These are phyloP conservation scores for Lodderomyces metapsilosis DNA, from an alignment of 1,139 yeast genomes.

Conservation along the genomic window DNA sequence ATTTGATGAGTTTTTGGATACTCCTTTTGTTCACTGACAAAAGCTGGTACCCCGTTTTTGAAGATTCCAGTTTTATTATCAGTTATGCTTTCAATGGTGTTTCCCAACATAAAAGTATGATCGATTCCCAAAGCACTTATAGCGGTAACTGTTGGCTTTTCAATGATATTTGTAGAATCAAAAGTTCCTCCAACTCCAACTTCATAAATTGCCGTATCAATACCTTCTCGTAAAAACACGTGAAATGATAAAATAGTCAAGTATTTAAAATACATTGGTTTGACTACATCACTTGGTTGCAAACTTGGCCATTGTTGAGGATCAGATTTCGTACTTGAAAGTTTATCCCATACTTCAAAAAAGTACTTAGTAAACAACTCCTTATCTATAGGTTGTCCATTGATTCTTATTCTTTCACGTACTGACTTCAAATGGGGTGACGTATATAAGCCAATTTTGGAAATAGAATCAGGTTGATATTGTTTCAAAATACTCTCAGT, in stretches of 20 bases:
- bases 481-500: conserved; percentile 76
- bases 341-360: conserved; percentile 88
- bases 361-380: conserved; percentile 81
- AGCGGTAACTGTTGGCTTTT: conserved; percentile 80
- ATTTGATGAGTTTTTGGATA: conserved; percentile 52
- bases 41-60: conserved; percentile 66
- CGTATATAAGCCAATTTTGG: conserved; percentile 83
- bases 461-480: conserved; percentile 39
- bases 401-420: conserved; percentile 84
- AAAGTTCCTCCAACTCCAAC: conserved; percentile 98
- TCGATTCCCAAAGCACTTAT: conserved; percentile 88
- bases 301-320: conserved; percentile 65
- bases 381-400: conserved; percentile 83
- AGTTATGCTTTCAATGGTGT: conserved; percentile 85
- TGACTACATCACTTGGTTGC: conserved; percentile 58
- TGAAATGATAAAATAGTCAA: conserved; percentile 89
- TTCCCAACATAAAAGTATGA: conserved; percentile 86
- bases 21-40: conserved; percentile 58
- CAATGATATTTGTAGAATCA: conserved; percentile 89
- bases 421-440: conserved; percentile 95
- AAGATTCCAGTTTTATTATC: conserved; percentile 97
- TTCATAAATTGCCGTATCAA: conserved; percentile 91
- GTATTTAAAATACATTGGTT: conserved; percentile 92
- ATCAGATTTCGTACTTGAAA: conserved; percentile 60
- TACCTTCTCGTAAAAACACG: conserved; percentile 81